Conservation (phyloP, 768 basidiomycete species). For the Xerocomus brunneocitrinus region DNA sequence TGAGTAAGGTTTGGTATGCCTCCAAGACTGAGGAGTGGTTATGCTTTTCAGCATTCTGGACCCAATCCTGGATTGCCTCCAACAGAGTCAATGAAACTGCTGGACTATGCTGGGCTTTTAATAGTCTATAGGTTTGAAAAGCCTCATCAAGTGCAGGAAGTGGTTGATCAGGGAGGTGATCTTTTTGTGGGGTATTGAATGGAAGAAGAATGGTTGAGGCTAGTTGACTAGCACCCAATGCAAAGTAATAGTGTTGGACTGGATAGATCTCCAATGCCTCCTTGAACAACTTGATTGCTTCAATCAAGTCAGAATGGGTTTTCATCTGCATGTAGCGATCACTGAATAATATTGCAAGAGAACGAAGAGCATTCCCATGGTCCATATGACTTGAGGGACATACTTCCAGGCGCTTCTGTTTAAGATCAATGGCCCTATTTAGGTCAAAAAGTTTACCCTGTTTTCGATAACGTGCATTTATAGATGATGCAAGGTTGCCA, state of each 20-base stretch:
- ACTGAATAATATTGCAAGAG: neutral
- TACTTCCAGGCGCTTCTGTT: neutral
- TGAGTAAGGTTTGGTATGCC: neutral
- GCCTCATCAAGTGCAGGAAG: neutral
- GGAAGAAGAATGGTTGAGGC: neutral
- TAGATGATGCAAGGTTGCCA: too few species aligned
- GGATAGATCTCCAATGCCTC: neutral
- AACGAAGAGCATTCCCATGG: neutral
- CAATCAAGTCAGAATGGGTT: neutral
- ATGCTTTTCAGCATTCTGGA: too few species aligned
- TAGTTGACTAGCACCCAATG: too few species aligned
- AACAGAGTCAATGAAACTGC: too few species aligned
- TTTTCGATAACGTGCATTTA: too few species aligned
- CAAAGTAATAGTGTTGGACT: too few species aligned
- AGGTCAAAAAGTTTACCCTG: too few species aligned
- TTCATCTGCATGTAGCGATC: neutral
- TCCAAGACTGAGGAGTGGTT: too few species aligned
- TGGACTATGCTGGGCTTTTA: neutral
- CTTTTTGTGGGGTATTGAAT: neutral
- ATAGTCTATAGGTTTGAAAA: neutral
- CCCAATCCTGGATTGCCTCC: too few species aligned
- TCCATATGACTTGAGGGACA: neutral
- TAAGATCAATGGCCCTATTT: too few species aligned
- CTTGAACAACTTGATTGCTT: neutral
- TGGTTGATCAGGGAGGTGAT: neutral